These are phyloP conservation scores for Gastroboletus turbinatus DNA, from an alignment of 1,284 basidiomycete species.

Conservation along the genomic window DNA sequence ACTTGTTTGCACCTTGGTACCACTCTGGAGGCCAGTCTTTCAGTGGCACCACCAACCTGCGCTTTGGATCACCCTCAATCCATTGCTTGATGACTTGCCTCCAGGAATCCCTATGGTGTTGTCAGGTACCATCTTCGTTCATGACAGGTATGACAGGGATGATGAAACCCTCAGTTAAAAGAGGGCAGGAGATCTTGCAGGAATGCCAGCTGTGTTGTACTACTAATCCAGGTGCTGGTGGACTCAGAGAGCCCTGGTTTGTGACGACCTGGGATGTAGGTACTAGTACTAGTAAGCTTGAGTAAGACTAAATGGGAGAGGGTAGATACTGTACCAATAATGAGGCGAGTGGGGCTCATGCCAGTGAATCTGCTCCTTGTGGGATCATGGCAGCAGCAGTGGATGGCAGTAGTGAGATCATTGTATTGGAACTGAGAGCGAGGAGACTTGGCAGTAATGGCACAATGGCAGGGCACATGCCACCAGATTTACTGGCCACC, in stretches of 20 bases:
- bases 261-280: background rate
- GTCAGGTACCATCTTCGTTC: background rate
- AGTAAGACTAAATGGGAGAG: background rate
- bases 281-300: background rate
- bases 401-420: background rate
- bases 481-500: background rate
- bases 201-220: background rate
- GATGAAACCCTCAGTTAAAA: background rate
- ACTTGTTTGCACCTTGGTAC: background rate
- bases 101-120: background rate
- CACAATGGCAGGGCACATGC: background rate
- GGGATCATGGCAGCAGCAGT: background rate
- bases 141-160: background rate
- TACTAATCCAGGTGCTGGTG: background rate
- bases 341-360: background rate
- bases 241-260: background rate
- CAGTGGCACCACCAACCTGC: background rate
- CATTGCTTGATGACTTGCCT: background rate
- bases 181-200: background rate
- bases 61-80: background rate
- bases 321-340: background rate
- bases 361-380: background rate
- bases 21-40: background rate
- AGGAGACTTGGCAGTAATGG: background rate
- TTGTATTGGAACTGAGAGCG: background rate